Evolutionary conservation across 116 monocot genomes (phyloP).

Genomic region (Cymodocea nodosa): DNA sequence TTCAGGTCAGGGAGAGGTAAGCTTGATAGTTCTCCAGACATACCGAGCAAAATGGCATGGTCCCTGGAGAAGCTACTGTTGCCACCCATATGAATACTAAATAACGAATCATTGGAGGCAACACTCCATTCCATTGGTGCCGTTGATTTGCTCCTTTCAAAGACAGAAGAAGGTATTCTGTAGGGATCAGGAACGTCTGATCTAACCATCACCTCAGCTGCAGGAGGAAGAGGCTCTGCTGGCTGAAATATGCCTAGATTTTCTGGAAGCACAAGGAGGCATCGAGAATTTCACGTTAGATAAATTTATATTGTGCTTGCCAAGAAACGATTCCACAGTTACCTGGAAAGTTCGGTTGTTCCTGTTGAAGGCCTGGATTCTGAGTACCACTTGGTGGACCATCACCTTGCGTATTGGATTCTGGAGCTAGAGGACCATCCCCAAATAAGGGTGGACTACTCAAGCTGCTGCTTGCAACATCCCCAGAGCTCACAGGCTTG

Average conservation of each 20-base stretch:
- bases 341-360: not conserved
- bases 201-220: constrained; percentile 12
- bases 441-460: not conserved
- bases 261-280: not conserved
- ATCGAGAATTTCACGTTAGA: not conserved
- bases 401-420: not conserved
- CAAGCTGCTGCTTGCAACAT: not conserved
- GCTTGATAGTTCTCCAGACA: constrained; percentile 25
- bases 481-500: not conserved
- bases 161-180: constrained; percentile 25
- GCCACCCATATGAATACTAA: constrained; percentile 17
- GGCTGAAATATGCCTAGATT: not conserved
- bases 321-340: not conserved
- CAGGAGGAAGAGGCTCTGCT: constrained; percentile 4
- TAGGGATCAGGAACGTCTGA: constrained; percentile 9
- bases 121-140: constrained; percentile 26
- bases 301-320: not conserved
- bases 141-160: constrained; percentile 17
- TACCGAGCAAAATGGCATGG: constrained; percentile 30
- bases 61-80: constrained; percentile 17
- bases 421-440: not conserved
- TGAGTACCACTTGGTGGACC: not conserved
- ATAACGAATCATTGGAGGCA: constrained; percentile 17
- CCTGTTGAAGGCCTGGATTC: not conserved
- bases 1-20: constrained; percentile 1